These are phyloP conservation scores for Lodderomyces parapsilosis DNA, from an alignment of 1,139 yeast genomes.

Conservation along the genomic window DNA sequence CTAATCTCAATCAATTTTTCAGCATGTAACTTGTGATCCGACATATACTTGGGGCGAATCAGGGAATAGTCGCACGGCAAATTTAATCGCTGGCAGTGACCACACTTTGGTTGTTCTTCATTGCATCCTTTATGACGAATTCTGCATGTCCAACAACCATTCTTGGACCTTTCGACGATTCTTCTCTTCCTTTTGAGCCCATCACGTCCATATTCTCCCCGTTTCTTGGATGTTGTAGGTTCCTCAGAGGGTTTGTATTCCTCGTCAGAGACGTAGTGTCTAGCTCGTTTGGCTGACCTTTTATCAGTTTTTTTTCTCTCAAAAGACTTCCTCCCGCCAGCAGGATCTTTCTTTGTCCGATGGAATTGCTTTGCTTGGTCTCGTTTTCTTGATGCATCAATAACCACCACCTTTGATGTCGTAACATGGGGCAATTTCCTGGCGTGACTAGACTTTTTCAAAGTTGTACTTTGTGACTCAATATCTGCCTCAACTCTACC, in stretches of 20 bases:
- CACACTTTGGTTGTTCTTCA: slow-evolving; percentile 57
- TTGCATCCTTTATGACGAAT: slow-evolving; percentile 65
- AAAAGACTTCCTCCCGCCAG: too few species aligned
- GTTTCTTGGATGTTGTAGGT: not conserved
- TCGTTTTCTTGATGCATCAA: too few species aligned
- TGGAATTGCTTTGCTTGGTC: too few species aligned
- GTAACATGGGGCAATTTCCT: too few species aligned
- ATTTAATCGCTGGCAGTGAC: slow-evolving; percentile 51
- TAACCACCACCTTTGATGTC: too few species aligned
- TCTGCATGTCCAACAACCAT: slow-evolving; percentile 72
- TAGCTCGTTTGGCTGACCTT: too few species aligned
- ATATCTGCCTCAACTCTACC: not conserved
- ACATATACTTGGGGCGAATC: slow-evolving; percentile 57
- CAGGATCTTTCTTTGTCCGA: too few species aligned
- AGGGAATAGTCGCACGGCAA: slow-evolving; percentile 53
- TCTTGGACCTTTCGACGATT: slow-evolving; percentile 32
- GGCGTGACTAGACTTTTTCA: too few species aligned
- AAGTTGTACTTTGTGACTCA: too few species aligned
- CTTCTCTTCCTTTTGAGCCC: not conserved
- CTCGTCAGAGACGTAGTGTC: slow-evolving; percentile 20
- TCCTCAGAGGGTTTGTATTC: slow-evolving; percentile 22
- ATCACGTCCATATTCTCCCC: not conserved
- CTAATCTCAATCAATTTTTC: slow-evolving; percentile 52
- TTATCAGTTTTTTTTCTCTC: too few species aligned
- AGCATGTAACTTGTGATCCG: slow-evolving; percentile 34